Conservation (phyloP, 177 flowering plant species). For the Tripterygium wilfordii region DNA sequence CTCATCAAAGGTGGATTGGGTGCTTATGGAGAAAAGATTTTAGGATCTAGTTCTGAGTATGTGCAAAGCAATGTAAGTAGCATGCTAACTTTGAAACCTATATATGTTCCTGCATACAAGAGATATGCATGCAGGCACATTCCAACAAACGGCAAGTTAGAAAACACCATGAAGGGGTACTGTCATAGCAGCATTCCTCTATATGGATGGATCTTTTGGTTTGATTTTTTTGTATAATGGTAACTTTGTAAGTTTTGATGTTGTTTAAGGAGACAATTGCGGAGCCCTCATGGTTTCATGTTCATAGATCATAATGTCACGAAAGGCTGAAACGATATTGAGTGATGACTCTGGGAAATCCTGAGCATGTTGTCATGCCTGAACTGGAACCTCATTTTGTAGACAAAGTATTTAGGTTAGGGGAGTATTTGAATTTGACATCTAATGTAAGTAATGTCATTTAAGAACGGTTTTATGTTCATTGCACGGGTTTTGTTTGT, state of each 20-base stretch:
- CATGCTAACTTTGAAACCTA: neutral
- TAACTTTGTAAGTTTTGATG: too few relatives aligned
- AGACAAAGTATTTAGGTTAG: too few relatives aligned
- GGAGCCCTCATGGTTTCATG: neutral
- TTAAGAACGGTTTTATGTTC: neutral
- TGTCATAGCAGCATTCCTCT: neutral
- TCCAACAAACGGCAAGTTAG: neutral
- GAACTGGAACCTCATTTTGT: neutral
- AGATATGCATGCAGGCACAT: too few relatives aligned
- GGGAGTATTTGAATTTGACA: too few relatives aligned
- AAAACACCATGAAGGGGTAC: neutral
- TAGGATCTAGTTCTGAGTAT: constrained; percentile 71
- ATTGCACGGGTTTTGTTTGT: neutral
- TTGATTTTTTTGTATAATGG: neutral
- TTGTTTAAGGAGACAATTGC: neutral
- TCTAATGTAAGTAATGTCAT: too few relatives aligned
- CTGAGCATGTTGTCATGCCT: neutral
- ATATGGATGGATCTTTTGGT: neutral
- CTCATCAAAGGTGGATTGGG: constrained; percentile 61
- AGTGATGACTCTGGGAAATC: neutral
- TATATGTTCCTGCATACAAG: neutral
- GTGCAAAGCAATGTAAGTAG: constrained; percentile 69
- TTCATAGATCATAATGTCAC: too few relatives aligned
- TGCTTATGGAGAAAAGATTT: constrained; percentile 64
- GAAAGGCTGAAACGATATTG: too few relatives aligned